Conservation (phyloP, 495 filamentous ascomycete species). For the Aspergillus cavernicola region DNA sequence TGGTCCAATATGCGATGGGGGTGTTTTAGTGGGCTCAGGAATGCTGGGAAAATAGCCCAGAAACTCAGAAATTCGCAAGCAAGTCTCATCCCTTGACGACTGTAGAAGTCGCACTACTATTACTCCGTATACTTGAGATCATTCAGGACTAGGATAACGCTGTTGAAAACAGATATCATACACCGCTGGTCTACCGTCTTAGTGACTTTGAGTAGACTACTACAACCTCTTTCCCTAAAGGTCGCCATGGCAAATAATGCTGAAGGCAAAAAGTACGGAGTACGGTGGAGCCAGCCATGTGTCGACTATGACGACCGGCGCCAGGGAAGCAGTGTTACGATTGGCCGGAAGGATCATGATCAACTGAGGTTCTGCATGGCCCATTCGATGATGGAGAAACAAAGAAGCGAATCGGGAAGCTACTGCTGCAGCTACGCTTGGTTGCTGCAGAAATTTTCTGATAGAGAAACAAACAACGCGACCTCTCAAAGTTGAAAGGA, state of each 20-base stretch:
- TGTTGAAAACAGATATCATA: too few relatives aligned
- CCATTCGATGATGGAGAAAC: conserved; percentile 7
- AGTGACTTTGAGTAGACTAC: too few relatives aligned
- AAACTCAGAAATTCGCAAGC: neutral
- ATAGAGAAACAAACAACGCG: conserved; percentile 22
- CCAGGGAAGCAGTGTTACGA: conserved; percentile 7
- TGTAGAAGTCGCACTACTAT: too few relatives aligned
- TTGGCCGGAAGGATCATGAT: conserved; percentile 17
- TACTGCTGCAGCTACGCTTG: conserved; percentile 13
- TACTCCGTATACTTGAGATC: too few relatives aligned
- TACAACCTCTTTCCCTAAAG: neutral
- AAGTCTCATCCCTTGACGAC: neutral
- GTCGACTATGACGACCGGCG: conserved; percentile 20
- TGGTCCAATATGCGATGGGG: conserved; percentile 15
- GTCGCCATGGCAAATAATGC: neutral
- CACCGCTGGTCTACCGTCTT: too few relatives aligned
- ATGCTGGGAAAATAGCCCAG: conserved; percentile 11
- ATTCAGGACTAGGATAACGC: too few relatives aligned
- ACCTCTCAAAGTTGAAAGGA: neutral
- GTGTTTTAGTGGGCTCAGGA: conserved; percentile 15
- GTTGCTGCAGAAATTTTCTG: conserved; percentile 18
- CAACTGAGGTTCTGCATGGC: conserved; percentile 28
- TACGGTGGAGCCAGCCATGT: conserved; percentile 25
- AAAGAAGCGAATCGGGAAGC: conserved; percentile 20
- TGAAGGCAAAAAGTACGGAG: conserved; percentile 24